Conservation (phyloP, 768 basidiomycete genomes). For the Suillus brevipes region DNA sequence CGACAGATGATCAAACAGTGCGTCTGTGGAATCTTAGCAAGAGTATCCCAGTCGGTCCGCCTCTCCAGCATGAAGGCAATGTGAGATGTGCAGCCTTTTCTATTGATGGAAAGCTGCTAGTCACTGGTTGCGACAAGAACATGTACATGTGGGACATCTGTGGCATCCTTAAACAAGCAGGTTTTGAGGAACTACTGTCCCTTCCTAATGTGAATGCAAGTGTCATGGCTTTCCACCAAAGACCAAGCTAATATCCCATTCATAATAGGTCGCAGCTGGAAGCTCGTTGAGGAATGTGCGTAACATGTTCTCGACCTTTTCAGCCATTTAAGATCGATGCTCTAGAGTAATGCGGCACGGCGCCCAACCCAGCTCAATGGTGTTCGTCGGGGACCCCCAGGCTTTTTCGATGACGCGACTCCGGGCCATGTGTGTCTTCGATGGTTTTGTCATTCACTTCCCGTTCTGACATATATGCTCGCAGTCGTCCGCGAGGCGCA, state of each 20-base stretch:
- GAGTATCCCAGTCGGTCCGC: background rate
- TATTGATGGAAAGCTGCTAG: background rate
- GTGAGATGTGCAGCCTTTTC: background rate
- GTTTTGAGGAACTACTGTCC: background rate
- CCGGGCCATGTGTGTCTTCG: background rate
- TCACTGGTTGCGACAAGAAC: background rate
- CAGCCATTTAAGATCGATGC: background rate
- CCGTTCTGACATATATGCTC: background rate
- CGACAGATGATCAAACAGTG: background rate
- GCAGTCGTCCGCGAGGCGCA: background rate
- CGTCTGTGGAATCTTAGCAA: background rate
- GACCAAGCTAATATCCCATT: background rate
- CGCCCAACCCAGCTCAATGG: background rate
- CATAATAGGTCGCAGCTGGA: background rate
- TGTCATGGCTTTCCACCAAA: background rate
- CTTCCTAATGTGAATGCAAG: background rate
- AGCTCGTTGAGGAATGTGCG: background rate
- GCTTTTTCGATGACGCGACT: background rate
- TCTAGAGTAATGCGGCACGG: background rate
- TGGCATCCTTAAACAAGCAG: background rate
- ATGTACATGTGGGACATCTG: background rate
- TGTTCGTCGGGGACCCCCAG: background rate
- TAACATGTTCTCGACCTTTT: background rate
- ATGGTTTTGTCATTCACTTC: background rate
- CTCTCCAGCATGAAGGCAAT: background rate